Evolutionary conservation across 306 rosid species (phyloP).

Genomic region (Acacia confusa): DNA sequence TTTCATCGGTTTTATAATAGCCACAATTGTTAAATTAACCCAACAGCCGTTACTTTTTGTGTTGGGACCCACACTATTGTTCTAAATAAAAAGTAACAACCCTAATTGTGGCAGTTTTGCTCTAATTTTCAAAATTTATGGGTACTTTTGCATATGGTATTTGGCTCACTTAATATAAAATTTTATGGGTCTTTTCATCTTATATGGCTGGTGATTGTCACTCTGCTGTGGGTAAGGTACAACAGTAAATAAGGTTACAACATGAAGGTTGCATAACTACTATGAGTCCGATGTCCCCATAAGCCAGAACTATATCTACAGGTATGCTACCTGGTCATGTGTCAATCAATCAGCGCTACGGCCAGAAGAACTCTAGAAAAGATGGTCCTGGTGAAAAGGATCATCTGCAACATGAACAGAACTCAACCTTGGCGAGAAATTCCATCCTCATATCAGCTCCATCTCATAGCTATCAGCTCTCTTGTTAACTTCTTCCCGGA

Average conservation of each 20-base stretch:
- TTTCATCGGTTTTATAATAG: too few relatives aligned
- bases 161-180: too few relatives aligned
- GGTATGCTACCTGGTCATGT: conserved; percentile 16
- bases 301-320: background rate
- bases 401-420: conserved; percentile 77
- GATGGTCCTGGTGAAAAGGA: conserved; percentile 80
- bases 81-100: too few relatives aligned
- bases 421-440: conserved; percentile 84
- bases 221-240: too few relatives aligned
- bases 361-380: conserved; percentile 47
- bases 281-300: background rate
- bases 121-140: too few relatives aligned
- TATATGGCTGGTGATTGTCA: too few relatives aligned
- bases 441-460: conserved; percentile 71
- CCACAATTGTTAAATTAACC: too few relatives aligned
- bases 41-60: too few relatives aligned
- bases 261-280: conserved; percentile 5
- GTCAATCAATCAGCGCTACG: conserved; percentile 37
- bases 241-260: background rate
- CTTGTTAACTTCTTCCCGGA: conserved; percentile 67
- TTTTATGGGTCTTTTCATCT: too few relatives aligned
- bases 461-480: conserved; percentile 57
- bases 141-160: too few relatives aligned
- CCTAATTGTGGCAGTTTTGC: too few relatives aligned
- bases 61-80: too few relatives aligned